These are phyloP conservation scores for Symmetrospora coprosmae DNA, from an alignment of 768 basidiomycete species.

Conservation along the genomic window DNA sequence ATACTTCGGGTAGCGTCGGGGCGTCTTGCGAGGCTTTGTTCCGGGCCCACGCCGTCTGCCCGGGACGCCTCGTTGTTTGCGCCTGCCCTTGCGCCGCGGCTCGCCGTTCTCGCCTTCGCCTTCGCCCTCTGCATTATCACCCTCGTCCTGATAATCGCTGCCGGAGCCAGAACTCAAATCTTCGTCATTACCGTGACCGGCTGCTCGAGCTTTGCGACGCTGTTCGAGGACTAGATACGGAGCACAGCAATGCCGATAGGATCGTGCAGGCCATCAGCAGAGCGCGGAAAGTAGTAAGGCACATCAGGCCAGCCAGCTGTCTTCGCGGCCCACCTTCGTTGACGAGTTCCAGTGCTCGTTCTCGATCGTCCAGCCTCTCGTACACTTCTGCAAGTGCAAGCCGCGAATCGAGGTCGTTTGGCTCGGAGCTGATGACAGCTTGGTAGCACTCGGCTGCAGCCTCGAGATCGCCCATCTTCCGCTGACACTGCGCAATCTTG, in stretches of 20 bases:
- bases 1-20: conserved; percentile 46
- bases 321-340: conserved; percentile 80
- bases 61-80: too few relatives aligned
- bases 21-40: background rate
- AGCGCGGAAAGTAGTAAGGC: too few relatives aligned
- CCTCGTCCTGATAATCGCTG: background rate
- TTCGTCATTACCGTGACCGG: background rate
- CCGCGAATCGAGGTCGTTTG: conserved; percentile 64
- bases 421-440: conserved; percentile 60
- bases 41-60: background rate
- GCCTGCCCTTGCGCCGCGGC: too few relatives aligned
- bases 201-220: conserved; percentile 34
- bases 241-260: too few relatives aligned
- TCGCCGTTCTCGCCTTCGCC: too few relatives aligned
- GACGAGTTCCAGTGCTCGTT: conserved; percentile 68
- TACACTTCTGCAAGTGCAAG: conserved; percentile 81
- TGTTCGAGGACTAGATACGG: background rate
- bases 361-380: conserved; percentile 64
- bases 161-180: background rate
- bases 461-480: conserved; percentile 56
- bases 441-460: conserved; percentile 71
- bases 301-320: background rate
- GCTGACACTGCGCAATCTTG: conserved; percentile 68
- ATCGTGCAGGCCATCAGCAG: too few relatives aligned
- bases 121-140: background rate